Conservation (phyloP, 2,329 filamentous ascomycete species). For the Pleoardoris graminearum region DNA sequence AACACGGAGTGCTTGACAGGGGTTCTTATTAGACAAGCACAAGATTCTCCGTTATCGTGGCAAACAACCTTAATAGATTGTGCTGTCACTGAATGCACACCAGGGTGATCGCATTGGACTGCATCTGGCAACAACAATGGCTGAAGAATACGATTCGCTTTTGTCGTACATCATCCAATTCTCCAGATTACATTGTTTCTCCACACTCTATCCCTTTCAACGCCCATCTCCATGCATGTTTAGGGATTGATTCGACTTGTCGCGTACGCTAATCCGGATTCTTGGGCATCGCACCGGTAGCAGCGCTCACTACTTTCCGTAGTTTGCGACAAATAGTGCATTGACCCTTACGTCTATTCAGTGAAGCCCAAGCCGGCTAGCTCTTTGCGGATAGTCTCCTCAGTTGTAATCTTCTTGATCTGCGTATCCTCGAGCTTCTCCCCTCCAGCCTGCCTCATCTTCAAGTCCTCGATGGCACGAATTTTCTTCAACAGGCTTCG, state of each 20-base stretch:
- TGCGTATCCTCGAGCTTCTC: slow-evolving; percentile 99
- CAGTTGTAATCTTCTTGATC: slow-evolving; percentile 96
- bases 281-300: not conserved
- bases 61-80: too few species aligned
- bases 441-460: slow-evolving; percentile 91
- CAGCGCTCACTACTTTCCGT: not conserved
- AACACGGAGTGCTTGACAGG: too few species aligned
- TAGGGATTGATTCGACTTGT: too few species aligned
- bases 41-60: too few species aligned
- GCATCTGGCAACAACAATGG: too few species aligned
- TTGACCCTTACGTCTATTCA: slow-evolving; percentile 27
- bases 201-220: not conserved
- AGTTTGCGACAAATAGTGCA: not conserved
- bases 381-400: slow-evolving; percentile 81
- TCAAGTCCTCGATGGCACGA: slow-evolving; percentile 93
- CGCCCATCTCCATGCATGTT: too few species aligned
- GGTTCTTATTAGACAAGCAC: too few species aligned
- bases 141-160: not conserved
- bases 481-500: slow-evolving; percentile 95
- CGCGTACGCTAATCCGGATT: not conserved
- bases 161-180: slow-evolving; percentile 1
- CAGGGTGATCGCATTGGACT: too few species aligned
- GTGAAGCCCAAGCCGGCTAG: slow-evolving; percentile 63
- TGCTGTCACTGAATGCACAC: too few species aligned
- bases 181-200: not conserved